Base-by-base conservation (phyloP, 2,329 filamentous ascomycete genomes). In the Knoxdaviesia proteae region DNA sequence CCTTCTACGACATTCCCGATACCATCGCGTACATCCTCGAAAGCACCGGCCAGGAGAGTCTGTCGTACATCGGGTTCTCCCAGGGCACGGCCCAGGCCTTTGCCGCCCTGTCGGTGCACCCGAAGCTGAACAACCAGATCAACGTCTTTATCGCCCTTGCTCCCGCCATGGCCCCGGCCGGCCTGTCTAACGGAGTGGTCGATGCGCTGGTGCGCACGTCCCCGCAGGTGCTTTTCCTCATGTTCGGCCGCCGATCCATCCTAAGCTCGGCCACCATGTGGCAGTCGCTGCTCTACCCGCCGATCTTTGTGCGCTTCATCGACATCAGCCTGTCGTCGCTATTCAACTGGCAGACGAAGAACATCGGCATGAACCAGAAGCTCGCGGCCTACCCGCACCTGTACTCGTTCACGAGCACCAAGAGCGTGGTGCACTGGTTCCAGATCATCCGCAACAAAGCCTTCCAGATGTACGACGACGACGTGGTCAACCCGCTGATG, bases 391-490 rank as follows among this genome's bases (percentile, higher is more conserved):
- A 98, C 56, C 80, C 88, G 7, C 90, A 98, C 61, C 64, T 98
- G 0, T 98, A 94, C 63, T 94, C 87, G 0, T 96, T 88, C 57
- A 94, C 88, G 0, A 93, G 84, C 56, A 94, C 86, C 45, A 98
- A 98, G 61, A 87, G 80, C 20, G 86, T 98, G 6, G 90, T 98
- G 0, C 90, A 98, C 56, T 98, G 90, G 90, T 98, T 98, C 58
- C 90, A 98, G 56, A 94, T 98, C 55, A 98, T 98, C 52, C 80
- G 90, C 49, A 94, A 88, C 53, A 83, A 84, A 52, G 86, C 77
- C 31, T 96, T 98, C 58, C 90, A 98, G 59, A 94, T 98, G 83
- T 96, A 87, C 58, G 90, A 98, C 55, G 90, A 98, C 55, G 88
- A 96, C 52, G 72, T 90, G 1, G 81, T 86, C 45, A 78, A 79